Conservation (phyloP, 805 yeast species). For the Cyberlindnera lachancei region DNA sequence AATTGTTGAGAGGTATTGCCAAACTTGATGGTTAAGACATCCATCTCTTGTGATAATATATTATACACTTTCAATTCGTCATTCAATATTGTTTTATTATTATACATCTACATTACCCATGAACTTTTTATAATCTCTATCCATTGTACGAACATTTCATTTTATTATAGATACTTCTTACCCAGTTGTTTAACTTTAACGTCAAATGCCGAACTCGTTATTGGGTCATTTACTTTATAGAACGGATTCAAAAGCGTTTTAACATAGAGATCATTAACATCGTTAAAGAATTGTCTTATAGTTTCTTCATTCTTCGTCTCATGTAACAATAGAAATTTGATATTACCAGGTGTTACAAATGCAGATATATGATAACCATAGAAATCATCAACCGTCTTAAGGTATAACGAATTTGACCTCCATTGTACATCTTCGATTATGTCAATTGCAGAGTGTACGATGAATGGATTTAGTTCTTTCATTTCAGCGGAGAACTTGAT, state of each 20-base stretch:
- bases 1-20: conserved; percentile 29
- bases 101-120: too few species aligned
- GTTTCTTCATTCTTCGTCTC: conserved; percentile 57
- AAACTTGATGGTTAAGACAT: conserved; percentile 15
- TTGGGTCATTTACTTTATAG: conserved; percentile 68
- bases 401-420: conserved; percentile 55
- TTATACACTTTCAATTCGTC: background rate
- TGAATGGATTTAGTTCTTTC: conserved; percentile 78
- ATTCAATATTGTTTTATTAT: conserved; percentile 2
- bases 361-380: conserved; percentile 80
- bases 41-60: background rate
- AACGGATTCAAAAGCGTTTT: conserved; percentile 84
- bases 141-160: too few species aligned
- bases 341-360: conserved; percentile 80
- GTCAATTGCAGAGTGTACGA: conserved; percentile 83
- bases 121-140: too few species aligned
- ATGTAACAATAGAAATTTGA: conserved; percentile 69
- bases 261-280: conserved; percentile 80
- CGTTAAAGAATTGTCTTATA: conserved; percentile 76
- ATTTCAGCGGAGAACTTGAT: conserved; percentile 58
- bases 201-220: conserved; percentile 70
- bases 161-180: conserved; percentile 62
- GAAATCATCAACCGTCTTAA: conserved; percentile 78
- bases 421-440: conserved; percentile 88
- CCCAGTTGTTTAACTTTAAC: conserved; percentile 63